Percentiles rank a stretch among this genome's conserved stretches.
These are phyloP conservation scores for Nemania sp. DNA, from an alignment of 2,329 filamentous ascomycete genomes.

Conservation along the genomic window DNA sequence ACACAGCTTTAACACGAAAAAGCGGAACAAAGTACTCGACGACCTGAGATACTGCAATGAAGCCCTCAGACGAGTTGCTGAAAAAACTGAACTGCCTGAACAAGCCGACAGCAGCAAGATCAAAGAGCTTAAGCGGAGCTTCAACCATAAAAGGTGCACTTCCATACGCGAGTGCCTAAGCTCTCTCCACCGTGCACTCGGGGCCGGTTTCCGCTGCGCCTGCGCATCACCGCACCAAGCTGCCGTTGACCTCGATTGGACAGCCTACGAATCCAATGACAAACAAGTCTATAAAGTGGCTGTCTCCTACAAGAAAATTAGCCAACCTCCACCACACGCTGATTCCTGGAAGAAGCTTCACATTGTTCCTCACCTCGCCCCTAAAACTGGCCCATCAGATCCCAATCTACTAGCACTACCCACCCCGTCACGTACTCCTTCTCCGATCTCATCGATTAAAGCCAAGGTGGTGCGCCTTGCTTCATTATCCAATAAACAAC, in stretches of 20 bases:
- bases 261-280: conserved; percentile 16
- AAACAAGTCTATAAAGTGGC: conserved; percentile 19
- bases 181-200: conserved; percentile 22
- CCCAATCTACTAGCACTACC: conserved; percentile 1
- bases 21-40: conserved; percentile 21
- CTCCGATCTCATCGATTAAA: conserved; percentile 6
- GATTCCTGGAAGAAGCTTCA: conserved; percentile 24
- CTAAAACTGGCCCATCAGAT: background rate
- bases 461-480: conserved; percentile 21
- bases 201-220: conserved; percentile 14
- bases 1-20: conserved; percentile 19
- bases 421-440: conserved; percentile 11
- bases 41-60: conserved; percentile 11
- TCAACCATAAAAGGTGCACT: conserved; percentile 12
- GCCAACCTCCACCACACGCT: background rate
- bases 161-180: conserved; percentile 17
- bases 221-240: conserved; percentile 19
- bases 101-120: conserved; percentile 22
- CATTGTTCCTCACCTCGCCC: conserved; percentile 4
- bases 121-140: conserved; percentile 18
- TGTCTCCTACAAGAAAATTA: conserved; percentile 7
- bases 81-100: conserved; percentile 19
- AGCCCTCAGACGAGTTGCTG: conserved; percentile 17
- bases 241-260: conserved; percentile 23
- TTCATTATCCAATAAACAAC: background rate